phyloP scores from a whole-genome alignment of 441 rosid genomes.

The Adansonia gregorii region DNA sequence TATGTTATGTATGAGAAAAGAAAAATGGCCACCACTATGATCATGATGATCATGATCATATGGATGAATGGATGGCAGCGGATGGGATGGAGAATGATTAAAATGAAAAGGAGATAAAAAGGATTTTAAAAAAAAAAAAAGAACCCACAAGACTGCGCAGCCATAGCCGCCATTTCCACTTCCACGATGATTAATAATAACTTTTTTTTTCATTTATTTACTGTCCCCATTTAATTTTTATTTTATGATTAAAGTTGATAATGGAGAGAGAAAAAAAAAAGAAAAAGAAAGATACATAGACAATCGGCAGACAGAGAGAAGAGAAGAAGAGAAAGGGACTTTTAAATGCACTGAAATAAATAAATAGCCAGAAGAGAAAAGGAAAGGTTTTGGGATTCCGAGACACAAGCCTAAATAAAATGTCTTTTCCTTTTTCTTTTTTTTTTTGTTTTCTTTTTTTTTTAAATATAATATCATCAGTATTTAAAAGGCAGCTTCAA shows the following conservation, averaged over 20 bases:
- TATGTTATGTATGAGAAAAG: too few relatives aligned
- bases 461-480: slow-evolving; percentile 23
- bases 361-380: not conserved
- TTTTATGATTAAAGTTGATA: slow-evolving; percentile 15
- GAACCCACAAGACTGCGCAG: slow-evolving; percentile 67
- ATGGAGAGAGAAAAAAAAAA: not conserved
- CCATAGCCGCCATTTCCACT: slow-evolving; percentile 92
- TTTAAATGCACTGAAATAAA: slow-evolving; percentile 35
- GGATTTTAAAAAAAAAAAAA: not conserved
- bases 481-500: slow-evolving; percentile 40
- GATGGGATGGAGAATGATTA: too few relatives aligned
- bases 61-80: too few relatives aligned
- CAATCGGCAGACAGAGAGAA: not conserved
- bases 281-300: not conserved
- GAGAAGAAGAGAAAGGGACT: slow-evolving; percentile 35
- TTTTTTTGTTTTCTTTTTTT: too few relatives aligned
- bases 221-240: not conserved
- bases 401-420: not conserved
- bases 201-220: not conserved
- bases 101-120: too few relatives aligned
- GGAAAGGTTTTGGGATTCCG: slow-evolving; percentile 34
- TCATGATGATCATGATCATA: too few relatives aligned
- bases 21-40: too few relatives aligned
- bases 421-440: not conserved
- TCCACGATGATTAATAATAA: slow-evolving; percentile 35